phyloP scores from a whole-genome alignment of 768 basidiomycete genomes.

The Kwoniella dendrophila region DNA sequence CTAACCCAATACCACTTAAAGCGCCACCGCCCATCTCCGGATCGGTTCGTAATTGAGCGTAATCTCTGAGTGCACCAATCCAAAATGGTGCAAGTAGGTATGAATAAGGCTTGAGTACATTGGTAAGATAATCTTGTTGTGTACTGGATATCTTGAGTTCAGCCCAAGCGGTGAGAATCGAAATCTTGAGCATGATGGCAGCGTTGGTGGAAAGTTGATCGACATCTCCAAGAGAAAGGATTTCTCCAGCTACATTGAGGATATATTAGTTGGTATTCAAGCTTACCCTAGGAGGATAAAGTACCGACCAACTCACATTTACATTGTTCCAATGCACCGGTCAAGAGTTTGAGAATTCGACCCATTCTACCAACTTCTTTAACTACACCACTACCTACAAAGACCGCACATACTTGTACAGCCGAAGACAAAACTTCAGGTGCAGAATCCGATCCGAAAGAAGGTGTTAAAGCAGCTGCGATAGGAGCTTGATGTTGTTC shows the following conservation, averaged over 20 bases:
- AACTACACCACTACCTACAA: constrained; percentile 91
- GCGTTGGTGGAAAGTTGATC: constrained; percentile 89
- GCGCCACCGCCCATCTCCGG: constrained; percentile 69
- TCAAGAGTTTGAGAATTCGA: constrained; percentile 84
- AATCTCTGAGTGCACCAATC: constrained; percentile 86
- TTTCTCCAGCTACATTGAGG: constrained; percentile 68
- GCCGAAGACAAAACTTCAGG: constrained; percentile 93
- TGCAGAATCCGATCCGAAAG: constrained; percentile 91
- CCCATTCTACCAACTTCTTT: constrained; percentile 91
- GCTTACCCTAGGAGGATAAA: not conserved
- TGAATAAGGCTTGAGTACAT: constrained; percentile 80
- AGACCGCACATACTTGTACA: constrained; percentile 88
- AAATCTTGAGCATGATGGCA: constrained; percentile 89
- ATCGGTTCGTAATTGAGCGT: constrained; percentile 84
- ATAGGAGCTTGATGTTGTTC: constrained; percentile 99
- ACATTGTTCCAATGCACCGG: constrained; percentile 82
- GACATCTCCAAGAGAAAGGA: constrained; percentile 80
- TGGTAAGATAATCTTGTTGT: constrained; percentile 72
- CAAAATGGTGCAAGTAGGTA: constrained; percentile 76
- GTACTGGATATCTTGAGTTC: constrained; percentile 78
- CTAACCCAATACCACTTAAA: constrained; percentile 63
- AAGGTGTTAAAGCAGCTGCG: constrained; percentile 93
- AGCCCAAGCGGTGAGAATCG: constrained; percentile 93
- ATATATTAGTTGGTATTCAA: not conserved
- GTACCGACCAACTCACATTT: constrained; percentile 63